Conservation (phyloP, 2,329 filamentous ascomycete species). For the Beauveria bassiana region DNA sequence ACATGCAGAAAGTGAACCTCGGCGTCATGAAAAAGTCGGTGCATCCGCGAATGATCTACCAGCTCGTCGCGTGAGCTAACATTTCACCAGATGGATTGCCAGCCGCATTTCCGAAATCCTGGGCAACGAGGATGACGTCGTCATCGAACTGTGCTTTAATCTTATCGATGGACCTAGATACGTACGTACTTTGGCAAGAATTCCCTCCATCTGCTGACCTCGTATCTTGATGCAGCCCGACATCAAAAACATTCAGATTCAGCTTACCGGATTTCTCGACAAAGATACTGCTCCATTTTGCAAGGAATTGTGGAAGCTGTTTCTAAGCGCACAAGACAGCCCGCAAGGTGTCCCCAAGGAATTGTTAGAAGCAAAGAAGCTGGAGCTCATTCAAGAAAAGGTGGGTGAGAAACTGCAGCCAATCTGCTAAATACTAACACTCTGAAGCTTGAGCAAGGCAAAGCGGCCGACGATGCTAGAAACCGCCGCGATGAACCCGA, state of each 20-base stretch:
- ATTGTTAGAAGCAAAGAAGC: constrained; percentile 90
- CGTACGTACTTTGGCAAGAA: constrained; percentile 43
- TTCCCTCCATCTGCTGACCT: constrained; percentile 21
- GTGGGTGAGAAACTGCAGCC: constrained; percentile 35
- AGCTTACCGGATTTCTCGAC: constrained; percentile 89
- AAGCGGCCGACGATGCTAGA: constrained; percentile 67
- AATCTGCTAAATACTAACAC: constrained; percentile 7
- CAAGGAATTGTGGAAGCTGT: constrained; percentile 87
- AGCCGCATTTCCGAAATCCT: constrained; percentile 80
- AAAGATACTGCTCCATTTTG: constrained; percentile 86
- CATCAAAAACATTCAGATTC: constrained; percentile 90
- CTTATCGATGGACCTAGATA: constrained; percentile 65
- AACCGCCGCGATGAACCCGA: constrained; percentile 64
- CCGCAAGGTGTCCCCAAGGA: constrained; percentile 90
- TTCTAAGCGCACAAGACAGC: constrained; percentile 81
- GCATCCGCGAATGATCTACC: neutral
- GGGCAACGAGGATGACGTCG: constrained; percentile 90
- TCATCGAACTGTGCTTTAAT: constrained; percentile 75
- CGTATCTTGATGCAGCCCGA: constrained; percentile 59
- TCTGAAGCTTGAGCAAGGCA: constrained; percentile 71
- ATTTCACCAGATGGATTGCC: constrained; percentile 75
- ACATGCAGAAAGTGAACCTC: constrained; percentile 94
- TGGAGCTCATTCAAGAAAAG: constrained; percentile 92
- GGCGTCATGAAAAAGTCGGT: constrained; percentile 95
- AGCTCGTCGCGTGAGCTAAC: constrained; percentile 12